Conservation (phyloP, 176 grass and related monocot genomes). For the Musa schizocarpa region DNA sequence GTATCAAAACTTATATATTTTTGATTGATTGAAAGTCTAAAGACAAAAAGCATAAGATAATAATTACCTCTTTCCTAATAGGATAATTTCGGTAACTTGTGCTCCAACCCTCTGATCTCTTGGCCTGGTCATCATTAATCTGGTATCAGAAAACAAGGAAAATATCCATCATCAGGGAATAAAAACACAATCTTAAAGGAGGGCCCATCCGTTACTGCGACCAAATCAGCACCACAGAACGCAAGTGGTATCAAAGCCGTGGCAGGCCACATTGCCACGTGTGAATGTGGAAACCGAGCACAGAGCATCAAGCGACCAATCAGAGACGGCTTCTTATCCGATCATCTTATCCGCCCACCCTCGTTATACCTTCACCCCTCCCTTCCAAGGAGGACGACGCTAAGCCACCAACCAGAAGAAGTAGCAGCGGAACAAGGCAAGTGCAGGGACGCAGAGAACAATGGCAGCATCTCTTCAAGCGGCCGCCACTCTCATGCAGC, state of each 20-base stretch:
- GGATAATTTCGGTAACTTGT: too few species aligned
- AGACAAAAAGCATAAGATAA: too few species aligned
- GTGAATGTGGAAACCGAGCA: background rate
- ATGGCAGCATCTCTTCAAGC: conserved; percentile 1
- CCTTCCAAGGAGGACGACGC: background rate
- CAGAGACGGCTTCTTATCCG: background rate
- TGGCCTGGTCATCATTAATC: too few species aligned
- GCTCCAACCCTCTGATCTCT: too few species aligned
- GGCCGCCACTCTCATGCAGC: background rate
- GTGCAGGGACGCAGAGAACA: background rate
- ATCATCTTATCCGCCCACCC: background rate
- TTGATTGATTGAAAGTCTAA: too few species aligned
- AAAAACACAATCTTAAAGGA: too few species aligned
- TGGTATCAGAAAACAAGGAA: too few species aligned
- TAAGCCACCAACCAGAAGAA: background rate
- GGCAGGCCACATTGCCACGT: background rate
- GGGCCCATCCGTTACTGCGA: background rate
- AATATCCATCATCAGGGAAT: too few species aligned
- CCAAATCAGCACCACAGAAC: background rate
- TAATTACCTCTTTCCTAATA: too few species aligned
- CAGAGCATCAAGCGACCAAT: background rate
- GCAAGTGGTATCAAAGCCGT: background rate
- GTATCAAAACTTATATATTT: too few species aligned
- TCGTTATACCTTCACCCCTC: background rate
- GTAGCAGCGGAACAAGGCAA: background rate